Evolutionary conservation across 495 filamentous ascomycete genomes (phyloP), one percentile per base, ranked within the genome.

Genomic region (Sordaria brevicollis): DNA sequence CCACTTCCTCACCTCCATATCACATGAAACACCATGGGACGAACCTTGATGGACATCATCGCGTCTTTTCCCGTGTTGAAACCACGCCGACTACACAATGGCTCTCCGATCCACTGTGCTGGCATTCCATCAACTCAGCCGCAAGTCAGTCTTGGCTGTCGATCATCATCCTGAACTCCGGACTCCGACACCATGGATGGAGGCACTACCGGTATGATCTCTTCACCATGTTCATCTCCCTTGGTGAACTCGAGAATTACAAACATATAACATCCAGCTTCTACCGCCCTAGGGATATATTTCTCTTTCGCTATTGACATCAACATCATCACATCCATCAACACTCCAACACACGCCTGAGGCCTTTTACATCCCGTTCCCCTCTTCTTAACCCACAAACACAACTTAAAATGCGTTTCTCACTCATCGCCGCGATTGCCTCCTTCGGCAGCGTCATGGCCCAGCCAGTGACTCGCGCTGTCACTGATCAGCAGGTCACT

Each of bases 381-480:
- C 9, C 43, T n/a, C 9, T 21, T 54, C 43, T 13, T 10, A 5
- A 54, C 3, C 21, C 43, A 25, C 43, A 19, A 25, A 19, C 43
- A 13, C 43, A 25, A 4, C 1, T 54, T 21, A 29, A 54, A 25
- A 78, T 78, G 76, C 74, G 71, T 67, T 73, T 75, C 67, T 73
- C 72, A 39, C 33, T 75, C 34, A 43, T 74, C 34, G 34, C 70
- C 34, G 25, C 67, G 13, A 9, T 72, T 2, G 66, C 66, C 15
- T 66, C 68, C 69, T 65, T 78, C 34, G 38, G 65, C 33, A 21
- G 67, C 49, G 62, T 71, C 67, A 15, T 43, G 29, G 73, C 73
- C 35, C 68, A 70, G 21, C 31, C 19, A 25, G 43, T 29, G 43
- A 4, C 9, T 49, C 41, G 19, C 41, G 10, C 10, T 13, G 0